A percentile compares a stretch with the other conserved stretches of the same genome.
phyloP scores from a whole-genome alignment of 2,329 filamentous ascomycete genomes.

The Lasiodiplodia citricola region DNA sequence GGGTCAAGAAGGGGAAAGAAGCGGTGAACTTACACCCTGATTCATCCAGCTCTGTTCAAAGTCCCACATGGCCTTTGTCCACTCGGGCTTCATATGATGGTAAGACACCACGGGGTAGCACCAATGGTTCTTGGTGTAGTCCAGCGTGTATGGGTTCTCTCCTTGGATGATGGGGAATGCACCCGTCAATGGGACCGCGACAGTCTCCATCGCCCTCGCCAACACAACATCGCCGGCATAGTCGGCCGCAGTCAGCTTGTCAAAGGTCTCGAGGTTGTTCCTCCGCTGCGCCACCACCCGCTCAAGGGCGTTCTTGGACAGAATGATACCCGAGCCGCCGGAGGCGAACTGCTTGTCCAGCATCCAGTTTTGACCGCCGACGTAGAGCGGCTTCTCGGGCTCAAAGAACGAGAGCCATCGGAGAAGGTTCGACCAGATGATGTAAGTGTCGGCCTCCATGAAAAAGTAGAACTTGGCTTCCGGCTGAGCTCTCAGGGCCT shows the following conservation, averaged over 20 bases:
- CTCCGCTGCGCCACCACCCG: constrained; percentile 12
- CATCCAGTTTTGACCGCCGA: constrained; percentile 25
- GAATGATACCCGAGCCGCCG: constrained; percentile 13
- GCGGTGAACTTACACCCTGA: constrained; percentile 31
- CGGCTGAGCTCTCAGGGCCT: constrained; percentile 44
- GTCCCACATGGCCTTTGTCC: constrained; percentile 46
- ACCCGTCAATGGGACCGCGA: constrained; percentile 12
- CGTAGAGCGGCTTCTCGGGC: constrained; percentile 21
- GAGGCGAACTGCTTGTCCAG: constrained; percentile 18
- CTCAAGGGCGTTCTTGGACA: constrained; percentile 16
- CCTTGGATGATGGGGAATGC: constrained; percentile 37
- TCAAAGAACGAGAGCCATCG: constrained; percentile 8
- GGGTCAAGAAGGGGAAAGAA: neutral
- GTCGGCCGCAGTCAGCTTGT: constrained; percentile 18
- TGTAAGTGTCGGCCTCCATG: constrained; percentile 26
- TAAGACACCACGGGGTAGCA: constrained; percentile 51
- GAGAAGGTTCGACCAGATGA: constrained; percentile 25
- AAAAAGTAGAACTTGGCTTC: constrained; percentile 26
- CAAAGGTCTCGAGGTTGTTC: constrained; percentile 15
- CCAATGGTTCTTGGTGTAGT: constrained; percentile 46
- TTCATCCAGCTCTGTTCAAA: constrained; percentile 48
- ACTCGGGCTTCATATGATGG: constrained; percentile 45
- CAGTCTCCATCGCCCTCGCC: constrained; percentile 6
- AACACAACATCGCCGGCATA: constrained; percentile 22
- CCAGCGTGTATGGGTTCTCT: constrained; percentile 36